Evolutionary conservation across 2,329 filamentous ascomycete species (phyloP).

Genomic region (Colletotrichum magnum): DNA sequence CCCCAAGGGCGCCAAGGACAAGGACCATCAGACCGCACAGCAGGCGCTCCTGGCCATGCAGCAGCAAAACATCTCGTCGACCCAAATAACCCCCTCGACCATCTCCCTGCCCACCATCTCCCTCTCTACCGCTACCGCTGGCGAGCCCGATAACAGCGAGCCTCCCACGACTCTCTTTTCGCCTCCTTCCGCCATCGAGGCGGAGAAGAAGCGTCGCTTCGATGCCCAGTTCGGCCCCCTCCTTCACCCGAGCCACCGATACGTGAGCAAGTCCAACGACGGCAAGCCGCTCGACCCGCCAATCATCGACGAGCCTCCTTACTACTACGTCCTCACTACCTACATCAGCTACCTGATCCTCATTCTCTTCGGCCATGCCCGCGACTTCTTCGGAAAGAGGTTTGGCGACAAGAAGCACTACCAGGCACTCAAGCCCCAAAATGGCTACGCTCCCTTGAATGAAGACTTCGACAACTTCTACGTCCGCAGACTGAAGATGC

Average conservation of each 20-base stretch:
- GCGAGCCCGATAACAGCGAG: constrained; percentile 80
- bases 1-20: constrained; percentile 67
- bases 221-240: constrained; percentile 95
- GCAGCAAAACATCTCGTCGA: constrained; percentile 70
- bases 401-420: constrained; percentile 89
- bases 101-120: constrained; percentile 91
- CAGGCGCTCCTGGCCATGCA: constrained; percentile 78
- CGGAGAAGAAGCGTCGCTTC: constrained; percentile 79
- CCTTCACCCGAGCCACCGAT: constrained; percentile 83
- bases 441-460: constrained; percentile 95
- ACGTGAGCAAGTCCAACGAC: constrained; percentile 84
- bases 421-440: constrained; percentile 82
- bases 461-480: constrained; percentile 99
- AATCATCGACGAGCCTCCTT: constrained; percentile 94
- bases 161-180: constrained; percentile 85
- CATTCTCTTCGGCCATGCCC: constrained; percentile 94
- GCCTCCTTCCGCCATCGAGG: constrained; percentile 87
- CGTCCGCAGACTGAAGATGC: constrained; percentile 89
- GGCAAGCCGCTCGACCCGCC: constrained; percentile 86
- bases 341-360: constrained; percentile 98
- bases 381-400: constrained; percentile 97
- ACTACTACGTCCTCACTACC: constrained; percentile 96
- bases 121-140: constrained; percentile 86
- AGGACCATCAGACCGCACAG: constrained; percentile 76
- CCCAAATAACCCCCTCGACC: constrained; percentile 78